These are phyloP conservation scores for Westerdykella aurantiaca DNA, from an alignment of 2,329 filamentous ascomycete genomes.

Conservation along the genomic window DNA sequence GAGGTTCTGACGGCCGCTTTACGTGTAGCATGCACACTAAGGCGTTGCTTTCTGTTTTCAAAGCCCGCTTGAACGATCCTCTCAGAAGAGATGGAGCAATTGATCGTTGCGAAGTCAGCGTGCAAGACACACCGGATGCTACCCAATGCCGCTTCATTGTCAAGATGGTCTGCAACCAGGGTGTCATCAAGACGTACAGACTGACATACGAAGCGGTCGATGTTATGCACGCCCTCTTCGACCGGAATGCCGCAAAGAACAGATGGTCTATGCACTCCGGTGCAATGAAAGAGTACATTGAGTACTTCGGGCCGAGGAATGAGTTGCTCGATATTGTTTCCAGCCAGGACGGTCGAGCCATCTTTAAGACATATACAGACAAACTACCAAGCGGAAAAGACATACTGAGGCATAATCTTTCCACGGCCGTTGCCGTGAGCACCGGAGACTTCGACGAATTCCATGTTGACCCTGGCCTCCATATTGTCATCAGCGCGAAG, in stretches of 20 bases:
- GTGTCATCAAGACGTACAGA: conserved; percentile 70
- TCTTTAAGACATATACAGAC: conserved; percentile 77
- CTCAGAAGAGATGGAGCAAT: conserved; percentile 64
- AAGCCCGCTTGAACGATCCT: conserved; percentile 58
- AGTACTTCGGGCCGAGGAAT: conserved; percentile 74
- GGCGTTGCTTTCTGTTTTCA: conserved; percentile 65
- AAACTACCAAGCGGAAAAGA: conserved; percentile 68
- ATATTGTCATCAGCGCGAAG: conserved; percentile 75
- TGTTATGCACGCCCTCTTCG: conserved; percentile 73
- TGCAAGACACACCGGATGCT: conserved; percentile 64
- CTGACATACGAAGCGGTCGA: conserved; percentile 68
- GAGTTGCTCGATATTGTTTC: conserved; percentile 76
- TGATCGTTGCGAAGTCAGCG: conserved; percentile 66
- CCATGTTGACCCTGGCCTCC: conserved; percentile 65
- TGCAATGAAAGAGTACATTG: conserved; percentile 67
- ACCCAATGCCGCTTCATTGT: conserved; percentile 67
- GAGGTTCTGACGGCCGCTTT: conserved; percentile 49
- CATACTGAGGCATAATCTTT: conserved; percentile 71
- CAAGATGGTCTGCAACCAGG: conserved; percentile 68
- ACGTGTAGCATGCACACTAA: conserved; percentile 71
- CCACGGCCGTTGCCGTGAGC: conserved; percentile 73
- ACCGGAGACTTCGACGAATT: conserved; percentile 72
- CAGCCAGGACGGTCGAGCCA: conserved; percentile 57
- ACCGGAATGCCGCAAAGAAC: conserved; percentile 59
- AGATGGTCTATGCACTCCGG: conserved; percentile 67